Evolutionary conservation across 495 filamentous ascomycete species (phyloP).

Genomic region (Lasiosphaeriaceae sp.): DNA sequence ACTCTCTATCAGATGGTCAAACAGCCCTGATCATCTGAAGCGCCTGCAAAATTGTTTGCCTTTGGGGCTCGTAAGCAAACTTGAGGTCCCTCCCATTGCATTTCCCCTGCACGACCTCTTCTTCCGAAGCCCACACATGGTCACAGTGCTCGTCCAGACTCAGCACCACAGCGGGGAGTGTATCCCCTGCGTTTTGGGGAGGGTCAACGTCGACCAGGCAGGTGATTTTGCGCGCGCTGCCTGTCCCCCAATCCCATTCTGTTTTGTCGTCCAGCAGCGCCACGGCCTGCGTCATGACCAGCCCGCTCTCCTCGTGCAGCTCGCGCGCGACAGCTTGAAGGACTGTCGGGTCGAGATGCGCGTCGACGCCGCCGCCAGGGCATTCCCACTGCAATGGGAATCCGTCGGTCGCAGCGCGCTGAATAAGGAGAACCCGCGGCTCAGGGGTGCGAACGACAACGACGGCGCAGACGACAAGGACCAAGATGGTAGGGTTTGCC

Average conservation of each 20-base stretch:
- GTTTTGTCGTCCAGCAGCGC: slow-evolving; percentile 24
- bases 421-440: slow-evolving; percentile 38
- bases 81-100: slow-evolving; percentile 25
- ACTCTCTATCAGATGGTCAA: not conserved
- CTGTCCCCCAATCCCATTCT: slow-evolving; percentile 17
- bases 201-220: slow-evolving; percentile 27
- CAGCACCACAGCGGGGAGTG: slow-evolving; percentile 23
- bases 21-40: slow-evolving; percentile 9
- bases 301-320: slow-evolving; percentile 49
- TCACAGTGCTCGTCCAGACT: slow-evolving; percentile 35
- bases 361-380: slow-evolving; percentile 46
- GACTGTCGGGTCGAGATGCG: slow-evolving; percentile 34
- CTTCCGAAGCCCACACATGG: slow-evolving; percentile 34
- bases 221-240: slow-evolving; percentile 29
- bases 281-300: slow-evolving; percentile 28
- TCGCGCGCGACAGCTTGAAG: slow-evolving; percentile 44
- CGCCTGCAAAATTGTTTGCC: slow-evolving; percentile 19
- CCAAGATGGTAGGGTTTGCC: slow-evolving; percentile 16
- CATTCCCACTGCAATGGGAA: slow-evolving; percentile 46
- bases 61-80: slow-evolving; percentile 29
- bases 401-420: slow-evolving; percentile 44
- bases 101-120: slow-evolving; percentile 25
- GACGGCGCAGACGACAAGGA: slow-evolving; percentile 29
- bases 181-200: not conserved
- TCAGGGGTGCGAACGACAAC: slow-evolving; percentile 34